Evolutionary conservation across 2,329 filamentous ascomycete species (phyloP), one percentile per base, ranked within the genome.

Genomic region (Bretziella fagacearum): DNA sequence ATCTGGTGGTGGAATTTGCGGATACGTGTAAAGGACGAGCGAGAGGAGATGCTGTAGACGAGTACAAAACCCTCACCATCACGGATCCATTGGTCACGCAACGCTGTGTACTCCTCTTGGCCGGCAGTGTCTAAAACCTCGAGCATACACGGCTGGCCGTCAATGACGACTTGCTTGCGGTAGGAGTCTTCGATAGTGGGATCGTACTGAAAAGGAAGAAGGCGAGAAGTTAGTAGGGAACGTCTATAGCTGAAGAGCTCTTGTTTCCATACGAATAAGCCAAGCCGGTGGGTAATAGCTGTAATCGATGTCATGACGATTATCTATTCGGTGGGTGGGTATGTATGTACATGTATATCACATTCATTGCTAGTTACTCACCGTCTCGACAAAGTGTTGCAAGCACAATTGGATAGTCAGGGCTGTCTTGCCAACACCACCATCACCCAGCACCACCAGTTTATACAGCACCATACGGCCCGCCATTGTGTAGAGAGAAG

Each of bases 1-100:
- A 96, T 96, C 65, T 96, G 91, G 61, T 89, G 81, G 65, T 96
- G 85, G 62, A 96, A 96, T 58, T 83, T 81, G 64, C 87, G 84
- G 69, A 98, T 95, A 60, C 89, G 82, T 49, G 81, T 79, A 61
- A 96, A 96, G 17, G 89, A 96, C 27, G 87, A 87, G 58, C 91
- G 81, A 45, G 89, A 96, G 11, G 91, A 94, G 65, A 98, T 96
- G 68, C 86, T 94, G 70, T 98, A 96, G 54, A 98, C 91, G 52
- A 98, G 73, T 25, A 98, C 84, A 60, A 96, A 96, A 17, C 91
- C 91, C 63, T 98, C 91, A 55, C 91, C 89, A 60, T 96, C 89
- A 56, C 91, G 79, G 62, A 96, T 96, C 89, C 89, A 96, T 68
- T 96, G 91, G 62, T 96, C 91, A 59, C 91, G 76, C 57, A 96